A percentile compares a stretch with the other conserved stretches of the same genome.
Evolutionary conservation across 495 filamentous ascomycete species (phyloP).

Genomic region (Echria macrotheca): DNA sequence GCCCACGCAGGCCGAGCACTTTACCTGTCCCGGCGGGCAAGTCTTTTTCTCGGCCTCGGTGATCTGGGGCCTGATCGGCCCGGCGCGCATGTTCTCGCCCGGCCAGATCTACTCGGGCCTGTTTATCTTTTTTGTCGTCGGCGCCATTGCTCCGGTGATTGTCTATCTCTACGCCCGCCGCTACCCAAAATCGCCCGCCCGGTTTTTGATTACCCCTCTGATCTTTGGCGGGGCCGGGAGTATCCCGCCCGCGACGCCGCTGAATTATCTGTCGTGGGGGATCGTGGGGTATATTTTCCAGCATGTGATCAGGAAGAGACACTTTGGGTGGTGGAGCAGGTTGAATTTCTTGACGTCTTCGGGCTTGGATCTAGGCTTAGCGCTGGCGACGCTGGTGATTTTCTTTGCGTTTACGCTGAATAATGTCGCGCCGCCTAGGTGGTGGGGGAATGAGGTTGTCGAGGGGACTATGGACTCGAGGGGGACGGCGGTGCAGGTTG

Average conservation of each 20-base stretch:
- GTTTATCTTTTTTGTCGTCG: constrained; percentile 59
- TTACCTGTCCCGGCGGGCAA: constrained; percentile 61
- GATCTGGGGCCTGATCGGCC: constrained; percentile 67
- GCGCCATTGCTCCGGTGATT: constrained; percentile 50
- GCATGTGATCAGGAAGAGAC: constrained; percentile 48
- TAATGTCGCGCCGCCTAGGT: constrained; percentile 42
- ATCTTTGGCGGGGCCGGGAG: constrained; percentile 61
- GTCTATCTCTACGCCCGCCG: constrained; percentile 52
- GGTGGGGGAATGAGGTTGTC: constrained; percentile 52
- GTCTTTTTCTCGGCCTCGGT: constrained; percentile 66
- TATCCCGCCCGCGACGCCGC: constrained; percentile 62
- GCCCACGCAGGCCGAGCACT: constrained; percentile 54
- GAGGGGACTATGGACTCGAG: constrained; percentile 47
- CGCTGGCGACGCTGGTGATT: constrained; percentile 56
- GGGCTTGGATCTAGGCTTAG: constrained; percentile 57
- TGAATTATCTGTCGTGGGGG: constrained; percentile 67
- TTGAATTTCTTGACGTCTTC: constrained; percentile 60
- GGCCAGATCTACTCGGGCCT: constrained; percentile 62
- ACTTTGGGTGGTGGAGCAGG: constrained; percentile 63
- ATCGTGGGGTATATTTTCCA: constrained; percentile 63
- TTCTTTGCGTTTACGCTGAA: constrained; percentile 54
- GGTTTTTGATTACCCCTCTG: constrained; percentile 59
- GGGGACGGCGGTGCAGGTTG: constrained; percentile 46
- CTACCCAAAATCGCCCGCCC: constrained; percentile 46
- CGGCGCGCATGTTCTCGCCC: constrained; percentile 60